Evolutionary conservation across 495 filamentous ascomycete species (phyloP).

Genomic region (Penicillium cinerascens): DNA sequence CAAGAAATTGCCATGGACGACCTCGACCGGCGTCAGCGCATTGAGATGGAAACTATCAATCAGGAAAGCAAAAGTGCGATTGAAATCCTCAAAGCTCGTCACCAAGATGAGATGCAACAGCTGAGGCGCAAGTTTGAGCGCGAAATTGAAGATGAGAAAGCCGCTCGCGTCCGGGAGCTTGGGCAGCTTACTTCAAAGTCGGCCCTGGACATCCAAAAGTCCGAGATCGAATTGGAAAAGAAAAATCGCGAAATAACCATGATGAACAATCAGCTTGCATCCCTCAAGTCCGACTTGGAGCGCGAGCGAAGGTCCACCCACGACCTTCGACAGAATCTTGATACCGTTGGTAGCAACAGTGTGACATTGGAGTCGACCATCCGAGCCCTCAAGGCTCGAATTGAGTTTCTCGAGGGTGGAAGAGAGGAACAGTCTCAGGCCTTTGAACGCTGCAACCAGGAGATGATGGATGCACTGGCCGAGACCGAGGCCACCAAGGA

Average conservation of each 20-base stretch:
- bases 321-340: conserved; percentile 58
- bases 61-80: conserved; percentile 41
- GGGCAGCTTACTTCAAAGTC: conserved; percentile 60
- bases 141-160: conserved; percentile 65
- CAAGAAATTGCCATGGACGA: conserved; percentile 60
- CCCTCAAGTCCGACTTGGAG: conserved; percentile 56
- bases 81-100: conserved; percentile 36
- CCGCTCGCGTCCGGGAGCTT: conserved; percentile 57
- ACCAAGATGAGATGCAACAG: conserved; percentile 49
- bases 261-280: conserved; percentile 50
- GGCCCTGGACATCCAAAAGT: conserved; percentile 58
- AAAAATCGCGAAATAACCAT: conserved; percentile 59
- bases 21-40: conserved; percentile 43
- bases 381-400: conserved; percentile 68
- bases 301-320: conserved; percentile 56
- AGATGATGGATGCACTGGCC: conserved; percentile 71
- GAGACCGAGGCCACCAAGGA: conserved; percentile 67
- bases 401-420: conserved; percentile 84
- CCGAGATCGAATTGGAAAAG: conserved; percentile 57
- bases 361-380: conserved; percentile 69
- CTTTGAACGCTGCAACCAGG: conserved; percentile 70
- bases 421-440: conserved; percentile 78
- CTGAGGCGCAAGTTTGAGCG: conserved; percentile 46
- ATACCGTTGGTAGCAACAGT: conserved; percentile 58
- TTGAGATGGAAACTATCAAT: conserved; percentile 42